These are phyloP conservation scores for Solanum pennellii DNA, from an alignment of 257 asterid species.

Conservation along the genomic window DNA sequence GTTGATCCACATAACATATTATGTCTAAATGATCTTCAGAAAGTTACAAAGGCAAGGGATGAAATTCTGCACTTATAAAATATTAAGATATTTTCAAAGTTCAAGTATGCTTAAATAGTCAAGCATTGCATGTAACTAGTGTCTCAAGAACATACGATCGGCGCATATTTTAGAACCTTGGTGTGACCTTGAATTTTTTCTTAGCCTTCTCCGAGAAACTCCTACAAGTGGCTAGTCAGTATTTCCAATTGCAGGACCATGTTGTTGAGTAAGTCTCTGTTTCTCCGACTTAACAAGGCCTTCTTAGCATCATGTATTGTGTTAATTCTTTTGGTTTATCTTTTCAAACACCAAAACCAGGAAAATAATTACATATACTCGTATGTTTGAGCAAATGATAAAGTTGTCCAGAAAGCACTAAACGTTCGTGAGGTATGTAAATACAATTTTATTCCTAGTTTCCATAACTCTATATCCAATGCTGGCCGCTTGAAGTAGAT, in stretches of 20 bases:
- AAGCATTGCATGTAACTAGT: not conserved
- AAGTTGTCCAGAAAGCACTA: too few relatives aligned
- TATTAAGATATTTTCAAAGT: not conserved
- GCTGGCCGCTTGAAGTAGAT: too few relatives aligned
- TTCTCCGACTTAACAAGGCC: not conserved
- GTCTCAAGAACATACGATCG: not conserved
- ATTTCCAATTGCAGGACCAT: not conserved
- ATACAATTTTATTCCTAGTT: not conserved
- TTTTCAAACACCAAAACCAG: conserved; percentile 4
- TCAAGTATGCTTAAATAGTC: too few relatives aligned
- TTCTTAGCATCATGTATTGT: not conserved
- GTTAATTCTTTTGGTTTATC: not conserved
- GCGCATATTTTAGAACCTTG: not conserved
- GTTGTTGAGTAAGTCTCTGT: not conserved
- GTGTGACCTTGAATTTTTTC: not conserved
- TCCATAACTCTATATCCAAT: too few relatives aligned
- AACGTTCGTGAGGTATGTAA: not conserved
- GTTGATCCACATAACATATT: too few relatives aligned
- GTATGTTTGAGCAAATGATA: conserved; percentile 1
- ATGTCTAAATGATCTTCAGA: not conserved
- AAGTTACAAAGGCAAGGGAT: not conserved
- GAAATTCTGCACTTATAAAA: too few relatives aligned
- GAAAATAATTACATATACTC: conserved; percentile 1
- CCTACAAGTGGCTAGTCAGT: not conserved
- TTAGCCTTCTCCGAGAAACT: not conserved